Evolutionary conservation across 1,284 basidiomycete genomes (phyloP), one percentile per base, ranked within the genome.

Genomic region (Trichosporon asahii): DNA sequence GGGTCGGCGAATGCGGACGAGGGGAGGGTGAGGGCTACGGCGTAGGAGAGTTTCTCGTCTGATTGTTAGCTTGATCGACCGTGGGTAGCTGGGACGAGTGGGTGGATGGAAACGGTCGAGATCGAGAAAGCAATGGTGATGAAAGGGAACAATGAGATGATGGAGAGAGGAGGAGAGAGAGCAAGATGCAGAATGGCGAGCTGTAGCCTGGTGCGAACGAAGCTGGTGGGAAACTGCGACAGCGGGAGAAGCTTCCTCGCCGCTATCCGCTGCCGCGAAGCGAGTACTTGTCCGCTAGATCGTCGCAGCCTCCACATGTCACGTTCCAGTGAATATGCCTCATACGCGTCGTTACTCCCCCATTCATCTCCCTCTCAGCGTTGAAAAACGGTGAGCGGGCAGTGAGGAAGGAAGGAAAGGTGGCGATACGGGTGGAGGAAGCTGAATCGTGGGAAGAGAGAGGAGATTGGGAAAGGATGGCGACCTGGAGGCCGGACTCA

Each of bases 1-100:
- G 57, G 57, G 18, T 61, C 27, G 3, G 5, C 29, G 18, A 31
- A 29, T 1, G 27, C 57, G 3, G 18, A 33, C 8, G 57, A 29
- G 4, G 87, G 85, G 35, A 91, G 80, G 61, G 85, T 85, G 66
- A 91, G 76, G 23, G 87, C 84, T 12, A 94, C 82, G 64, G 91
- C 81, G 60, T 90, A 87, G 69, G 88, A 86, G n/a, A 94, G 84
- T 75, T 90, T 88, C 81, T 94, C 92, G 72, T 90, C 89, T 90
- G 67, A 3, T 18, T 7, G 67, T 64, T 25, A 66, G 66, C 66
- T 15, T 21, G 15, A n/a, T n/a, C 2, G 44, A 46, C 15, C 14
- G 46, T 18, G 18, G 46, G 2, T 23, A n/a, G 18, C n/a, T 3
- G 6, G 15, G 46, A 6, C 8, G 18, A 23, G 46, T 49, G 46